Percentiles rank a stretch among this genome's conserved stretches.
phyloP scores from a whole-genome alignment of 1,139 yeast species.

The Kluyveromyces sp. region DNA sequence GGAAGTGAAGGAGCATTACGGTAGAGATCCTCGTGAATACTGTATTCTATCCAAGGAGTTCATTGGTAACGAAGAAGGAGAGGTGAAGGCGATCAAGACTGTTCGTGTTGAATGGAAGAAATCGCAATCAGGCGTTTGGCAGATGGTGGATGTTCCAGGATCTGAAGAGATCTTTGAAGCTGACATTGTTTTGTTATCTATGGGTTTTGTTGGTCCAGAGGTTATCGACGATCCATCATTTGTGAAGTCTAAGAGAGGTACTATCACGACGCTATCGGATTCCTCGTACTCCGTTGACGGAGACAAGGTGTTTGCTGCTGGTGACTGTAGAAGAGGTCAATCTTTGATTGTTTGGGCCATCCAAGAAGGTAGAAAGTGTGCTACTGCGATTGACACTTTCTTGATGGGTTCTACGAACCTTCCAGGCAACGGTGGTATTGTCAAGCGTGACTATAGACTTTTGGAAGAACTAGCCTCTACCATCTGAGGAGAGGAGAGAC shows the following conservation, averaged over 20 bases:
- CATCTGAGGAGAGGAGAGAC: constrained; percentile 9
- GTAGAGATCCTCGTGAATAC: constrained; percentile 96
- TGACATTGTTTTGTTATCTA: constrained; percentile 83
- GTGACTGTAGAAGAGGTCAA: constrained; percentile 99
- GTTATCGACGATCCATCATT: constrained; percentile 62
- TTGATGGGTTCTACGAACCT: constrained; percentile 73
- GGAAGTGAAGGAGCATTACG: constrained; percentile 90
- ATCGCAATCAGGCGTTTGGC: constrained; percentile 95
- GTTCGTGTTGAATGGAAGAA: constrained; percentile 98
- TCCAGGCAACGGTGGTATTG: constrained; percentile 92
- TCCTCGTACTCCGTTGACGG: constrained; percentile 64
- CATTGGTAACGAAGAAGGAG: constrained; percentile 89
- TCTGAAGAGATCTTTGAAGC: constrained; percentile 93
- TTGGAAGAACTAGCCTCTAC: constrained; percentile 66
- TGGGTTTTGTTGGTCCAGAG: constrained; percentile 98
- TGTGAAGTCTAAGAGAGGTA: constrained; percentile 77
- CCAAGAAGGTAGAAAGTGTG: constrained; percentile 98
- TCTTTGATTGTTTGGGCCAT: constrained; percentile 98
- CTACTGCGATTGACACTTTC: constrained; percentile 79
- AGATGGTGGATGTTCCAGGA: constrained; percentile 95
- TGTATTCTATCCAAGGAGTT: constrained; percentile 92
- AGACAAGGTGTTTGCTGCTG: constrained; percentile 82
- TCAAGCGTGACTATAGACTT: constrained; percentile 68
- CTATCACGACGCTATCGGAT: constrained; percentile 61
- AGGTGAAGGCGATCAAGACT: constrained; percentile 88